phyloP scores from a whole-genome alignment of 352 stramenopile species.

The Phytophthora melonis region DNA sequence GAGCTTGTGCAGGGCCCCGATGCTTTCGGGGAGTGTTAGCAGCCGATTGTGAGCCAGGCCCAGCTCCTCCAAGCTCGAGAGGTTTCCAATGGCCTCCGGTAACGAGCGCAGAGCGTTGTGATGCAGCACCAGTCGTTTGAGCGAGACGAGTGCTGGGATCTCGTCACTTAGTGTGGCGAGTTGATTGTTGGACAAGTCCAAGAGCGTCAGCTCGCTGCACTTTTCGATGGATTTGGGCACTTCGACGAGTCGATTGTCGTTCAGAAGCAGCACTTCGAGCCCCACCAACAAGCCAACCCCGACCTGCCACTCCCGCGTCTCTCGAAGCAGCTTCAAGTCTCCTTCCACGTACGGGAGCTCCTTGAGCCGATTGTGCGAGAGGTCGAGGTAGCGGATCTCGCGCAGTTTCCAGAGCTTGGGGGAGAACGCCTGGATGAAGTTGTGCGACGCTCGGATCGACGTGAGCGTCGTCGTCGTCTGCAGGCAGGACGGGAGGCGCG shows the following conservation, averaged over 20 bases:
- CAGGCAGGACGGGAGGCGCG: conserved; percentile 66
- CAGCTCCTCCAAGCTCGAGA: conserved; percentile 51
- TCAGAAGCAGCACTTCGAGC: conserved; percentile 56
- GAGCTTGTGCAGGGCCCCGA: conserved; percentile 55
- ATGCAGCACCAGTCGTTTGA: conserved; percentile 49
- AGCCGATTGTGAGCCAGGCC: conserved; percentile 55
- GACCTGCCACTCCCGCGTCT: conserved; percentile 81
- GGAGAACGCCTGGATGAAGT: conserved; percentile 68
- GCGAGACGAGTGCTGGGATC: conserved; percentile 45
- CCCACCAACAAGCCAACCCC: conserved; percentile 49
- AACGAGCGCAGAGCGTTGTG: conserved; percentile 55
- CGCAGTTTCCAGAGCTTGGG: conserved; percentile 75
- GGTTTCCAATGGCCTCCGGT: conserved; percentile 48
- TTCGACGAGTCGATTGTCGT: conserved; percentile 59
- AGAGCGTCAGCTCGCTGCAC: conserved; percentile 45
- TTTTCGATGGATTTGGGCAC: conserved; percentile 63
- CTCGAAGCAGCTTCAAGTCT: conserved; percentile 70
- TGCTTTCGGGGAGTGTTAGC: conserved; percentile 44
- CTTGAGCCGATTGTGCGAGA: conserved; percentile 62
- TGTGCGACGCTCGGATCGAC: conserved; percentile 53
- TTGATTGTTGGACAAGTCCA: conserved; percentile 68
- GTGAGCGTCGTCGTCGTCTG: conserved; percentile 63
- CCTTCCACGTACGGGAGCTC: conserved; percentile 47
- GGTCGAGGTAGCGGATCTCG: conserved; percentile 51
- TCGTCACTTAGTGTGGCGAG: conserved; percentile 50